Percentiles rank a stretch among this genome's conserved stretches.
Conservation (phyloP, 805 yeast species). For the Zygosaccharomyces siamensis region DNA sequence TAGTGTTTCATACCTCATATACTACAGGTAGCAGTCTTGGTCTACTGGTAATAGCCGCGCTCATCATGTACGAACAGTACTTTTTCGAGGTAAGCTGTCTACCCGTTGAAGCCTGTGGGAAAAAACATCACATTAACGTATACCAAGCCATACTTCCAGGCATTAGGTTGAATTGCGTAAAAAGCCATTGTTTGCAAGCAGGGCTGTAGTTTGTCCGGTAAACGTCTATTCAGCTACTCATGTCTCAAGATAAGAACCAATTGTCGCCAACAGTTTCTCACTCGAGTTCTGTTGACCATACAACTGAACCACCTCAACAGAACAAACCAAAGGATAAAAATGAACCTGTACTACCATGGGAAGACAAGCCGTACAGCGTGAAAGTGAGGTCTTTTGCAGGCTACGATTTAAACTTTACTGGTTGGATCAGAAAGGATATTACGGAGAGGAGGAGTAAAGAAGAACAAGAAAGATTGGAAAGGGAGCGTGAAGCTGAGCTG, state of each 20-base stretch:
- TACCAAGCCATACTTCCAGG: not conserved
- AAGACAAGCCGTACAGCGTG: constrained; percentile 14
- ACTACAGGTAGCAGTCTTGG: no score
- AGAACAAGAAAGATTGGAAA: not conserved
- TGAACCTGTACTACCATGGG: constrained; percentile 27
- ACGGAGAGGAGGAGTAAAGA: constrained; percentile 3
- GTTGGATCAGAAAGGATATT: constrained; percentile 29
- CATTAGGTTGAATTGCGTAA: no score
- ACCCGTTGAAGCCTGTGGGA: not conserved
- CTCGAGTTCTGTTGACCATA: not conserved
- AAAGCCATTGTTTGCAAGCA: no score
- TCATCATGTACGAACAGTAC: not conserved
- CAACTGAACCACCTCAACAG: constrained; percentile 4
- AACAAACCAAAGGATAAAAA: constrained; percentile 9
- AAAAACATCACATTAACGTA: not conserved
- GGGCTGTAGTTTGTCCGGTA: no score
- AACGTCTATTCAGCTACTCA: not conserved
- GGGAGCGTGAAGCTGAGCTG: constrained; percentile 2
- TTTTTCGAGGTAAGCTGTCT: not conserved
- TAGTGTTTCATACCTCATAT: no score
- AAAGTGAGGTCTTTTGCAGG: constrained; percentile 28
- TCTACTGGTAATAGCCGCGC: not conserved
- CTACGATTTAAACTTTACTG: constrained; percentile 24
- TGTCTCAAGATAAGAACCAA: constrained; percentile 3
- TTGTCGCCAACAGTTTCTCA: constrained; percentile 9